Evolutionary conservation across 257 asterid genomes (phyloP).

Genomic region (Eustoma russellianum): DNA sequence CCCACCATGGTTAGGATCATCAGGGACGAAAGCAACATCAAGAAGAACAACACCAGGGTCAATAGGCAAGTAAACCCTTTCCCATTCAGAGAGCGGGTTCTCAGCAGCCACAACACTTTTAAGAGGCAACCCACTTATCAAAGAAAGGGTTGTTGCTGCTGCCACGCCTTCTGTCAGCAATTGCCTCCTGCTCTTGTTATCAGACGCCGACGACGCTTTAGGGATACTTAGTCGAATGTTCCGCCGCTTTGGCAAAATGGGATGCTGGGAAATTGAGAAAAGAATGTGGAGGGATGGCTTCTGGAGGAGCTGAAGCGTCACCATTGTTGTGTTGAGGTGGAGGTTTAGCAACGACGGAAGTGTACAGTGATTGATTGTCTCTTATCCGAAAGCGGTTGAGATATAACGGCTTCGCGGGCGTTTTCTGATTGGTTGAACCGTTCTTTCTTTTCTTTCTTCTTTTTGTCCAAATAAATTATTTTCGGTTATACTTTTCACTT

Average conservation of each 20-base stretch:
- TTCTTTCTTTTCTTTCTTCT: no score
- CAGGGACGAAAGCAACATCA: constrained; percentile 82
- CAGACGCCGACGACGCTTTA: constrained; percentile 11
- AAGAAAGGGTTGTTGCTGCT: constrained; percentile 3
- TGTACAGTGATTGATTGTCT: background rate
- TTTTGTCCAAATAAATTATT: no score
- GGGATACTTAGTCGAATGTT: constrained; percentile 1
- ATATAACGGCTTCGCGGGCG: constrained; percentile 3
- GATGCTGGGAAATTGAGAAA: constrained; percentile 11
- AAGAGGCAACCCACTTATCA: constrained; percentile 1
- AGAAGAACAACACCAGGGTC: constrained; percentile 90
- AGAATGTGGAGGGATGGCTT: constrained; percentile 13
- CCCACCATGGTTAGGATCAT: constrained; percentile 73
- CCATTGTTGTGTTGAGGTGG: constrained; percentile 1
- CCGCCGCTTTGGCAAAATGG: background rate
- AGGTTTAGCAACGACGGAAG: background rate
- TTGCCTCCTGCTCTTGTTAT: constrained; percentile 17
- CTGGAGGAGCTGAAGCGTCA: constrained; percentile 12
- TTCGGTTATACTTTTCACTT: no score
- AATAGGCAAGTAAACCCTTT: constrained; percentile 73
- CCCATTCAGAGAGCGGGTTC: constrained; percentile 75
- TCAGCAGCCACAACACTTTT: constrained; percentile 35
- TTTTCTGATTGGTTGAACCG: no score
- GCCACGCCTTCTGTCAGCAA: constrained; percentile 3
- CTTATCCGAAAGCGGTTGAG: constrained; percentile 9